A percentile compares a stretch with the other conserved stretches of the same genome.
phyloP scores from a whole-genome alignment of 768 basidiomycete genomes.

The Hortiboletus campestris region DNA sequence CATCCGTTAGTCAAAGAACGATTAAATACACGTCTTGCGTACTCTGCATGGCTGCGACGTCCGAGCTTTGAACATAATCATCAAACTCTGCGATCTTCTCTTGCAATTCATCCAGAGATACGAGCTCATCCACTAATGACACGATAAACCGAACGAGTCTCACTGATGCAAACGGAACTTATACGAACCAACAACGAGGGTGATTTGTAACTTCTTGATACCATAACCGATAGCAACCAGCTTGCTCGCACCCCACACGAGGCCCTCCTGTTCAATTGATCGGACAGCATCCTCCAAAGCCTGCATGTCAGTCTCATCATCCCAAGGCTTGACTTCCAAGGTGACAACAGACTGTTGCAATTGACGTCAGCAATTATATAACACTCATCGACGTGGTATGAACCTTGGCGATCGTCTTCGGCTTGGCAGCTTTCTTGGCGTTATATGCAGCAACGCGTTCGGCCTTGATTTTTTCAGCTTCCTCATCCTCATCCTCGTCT shows the following conservation, averaged over 20 bases:
- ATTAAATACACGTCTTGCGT: constrained; percentile 1
- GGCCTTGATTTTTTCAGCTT: constrained; percentile 84
- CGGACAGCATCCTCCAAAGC: constrained; percentile 82
- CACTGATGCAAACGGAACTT: neutral
- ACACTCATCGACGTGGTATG: constrained; percentile 14
- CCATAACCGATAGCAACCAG: constrained; percentile 91
- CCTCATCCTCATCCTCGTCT: constrained; percentile 78
- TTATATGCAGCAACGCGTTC: constrained; percentile 93
- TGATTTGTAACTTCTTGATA: constrained; percentile 88
- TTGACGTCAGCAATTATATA: constrained; percentile 11
- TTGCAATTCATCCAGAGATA: constrained; percentile 91
- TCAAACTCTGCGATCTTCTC: constrained; percentile 85
- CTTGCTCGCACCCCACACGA: constrained; percentile 95
- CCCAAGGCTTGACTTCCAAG: constrained; percentile 98
- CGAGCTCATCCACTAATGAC: constrained; percentile 84
- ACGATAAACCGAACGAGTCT: neutral
- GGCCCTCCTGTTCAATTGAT: constrained; percentile 83
- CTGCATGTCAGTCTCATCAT: constrained; percentile 97
- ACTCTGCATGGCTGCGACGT: constrained; percentile 95
- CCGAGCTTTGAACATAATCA: constrained; percentile 87
- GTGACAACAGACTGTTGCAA: constrained; percentile 91
- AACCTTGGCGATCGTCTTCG: constrained; percentile 87
- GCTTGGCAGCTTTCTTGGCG: constrained; percentile 88
- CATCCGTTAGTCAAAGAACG: neutral
- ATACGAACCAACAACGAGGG: constrained; percentile 53